Conservation (phyloP, 2,329 filamentous ascomycete genomes). For the Aspergillus neoniger region DNA sequence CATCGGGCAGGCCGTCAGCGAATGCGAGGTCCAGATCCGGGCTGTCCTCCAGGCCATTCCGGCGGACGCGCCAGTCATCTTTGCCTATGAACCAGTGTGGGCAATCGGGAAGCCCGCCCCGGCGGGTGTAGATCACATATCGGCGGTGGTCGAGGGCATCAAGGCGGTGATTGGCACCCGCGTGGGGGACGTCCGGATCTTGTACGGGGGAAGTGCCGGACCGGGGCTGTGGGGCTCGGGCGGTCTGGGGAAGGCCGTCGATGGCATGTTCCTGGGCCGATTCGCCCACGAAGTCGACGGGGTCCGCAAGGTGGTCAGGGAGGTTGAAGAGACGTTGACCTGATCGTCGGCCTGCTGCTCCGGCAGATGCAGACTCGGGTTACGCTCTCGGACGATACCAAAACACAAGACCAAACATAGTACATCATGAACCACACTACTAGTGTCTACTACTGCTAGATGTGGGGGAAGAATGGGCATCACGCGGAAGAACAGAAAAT, state of each 20-base stretch:
- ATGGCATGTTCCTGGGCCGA: slow-evolving; percentile 78
- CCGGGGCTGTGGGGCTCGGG: slow-evolving; percentile 66
- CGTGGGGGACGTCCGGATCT: slow-evolving; percentile 63
- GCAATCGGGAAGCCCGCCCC: slow-evolving; percentile 76
- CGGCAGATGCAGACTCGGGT: not conserved
- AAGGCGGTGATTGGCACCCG: slow-evolving; percentile 56
- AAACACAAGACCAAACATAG: not conserved
- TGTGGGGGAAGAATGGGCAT: not conserved
- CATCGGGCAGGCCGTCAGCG: slow-evolving; percentile 62
- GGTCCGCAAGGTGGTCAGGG: slow-evolving; percentile 70
- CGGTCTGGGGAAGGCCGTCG: slow-evolving; percentile 66
- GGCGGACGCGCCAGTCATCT: slow-evolving; percentile 66
- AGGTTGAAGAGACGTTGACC: slow-evolving; percentile 58
- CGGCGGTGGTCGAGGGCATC: slow-evolving; percentile 67
- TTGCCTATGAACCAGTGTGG: slow-evolving; percentile 89
- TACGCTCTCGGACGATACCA: not conserved
- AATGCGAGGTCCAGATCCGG: slow-evolving; percentile 67
- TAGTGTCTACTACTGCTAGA: not conserved
- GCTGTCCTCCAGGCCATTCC: slow-evolving; percentile 64
- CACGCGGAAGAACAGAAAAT: not conserved
- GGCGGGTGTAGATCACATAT: slow-evolving; percentile 71
- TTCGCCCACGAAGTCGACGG: slow-evolving; percentile 77
- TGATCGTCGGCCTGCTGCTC: slow-evolving; percentile 2
- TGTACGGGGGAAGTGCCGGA: slow-evolving; percentile 83
- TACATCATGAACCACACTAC: not conserved